phyloP scores from a whole-genome alignment of 805 yeast species.

The Ascoidea asiatica region DNA sequence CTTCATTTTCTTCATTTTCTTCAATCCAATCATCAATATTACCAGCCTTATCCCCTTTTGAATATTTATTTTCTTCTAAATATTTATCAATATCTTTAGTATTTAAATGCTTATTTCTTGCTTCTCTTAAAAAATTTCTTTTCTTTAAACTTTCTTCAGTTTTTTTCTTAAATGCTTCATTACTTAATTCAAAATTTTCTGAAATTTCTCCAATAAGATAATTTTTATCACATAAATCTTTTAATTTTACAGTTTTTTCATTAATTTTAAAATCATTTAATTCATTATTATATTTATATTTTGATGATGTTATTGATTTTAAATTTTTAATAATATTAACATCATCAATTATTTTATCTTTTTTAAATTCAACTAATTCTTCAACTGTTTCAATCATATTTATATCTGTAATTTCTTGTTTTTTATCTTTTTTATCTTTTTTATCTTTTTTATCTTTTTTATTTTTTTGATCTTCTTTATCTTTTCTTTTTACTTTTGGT shows the following conservation, averaged over 20 bases:
- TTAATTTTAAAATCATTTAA: too few species aligned
- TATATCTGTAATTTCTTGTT: too few species aligned
- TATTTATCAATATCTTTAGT: constrained; percentile 9
- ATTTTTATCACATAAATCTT: background rate
- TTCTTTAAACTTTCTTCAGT: background rate
- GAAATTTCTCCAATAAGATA: background rate
- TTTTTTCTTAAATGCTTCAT: background rate
- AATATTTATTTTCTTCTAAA: constrained; percentile 7
- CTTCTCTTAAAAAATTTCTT: background rate
- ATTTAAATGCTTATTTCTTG: constrained; percentile 3
- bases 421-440: too few species aligned
- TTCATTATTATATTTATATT: too few species aligned
- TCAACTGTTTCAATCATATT: too few species aligned
- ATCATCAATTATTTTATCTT: too few species aligned
- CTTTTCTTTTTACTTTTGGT: too few species aligned
- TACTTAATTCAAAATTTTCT: background rate
- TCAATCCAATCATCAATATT: constrained; percentile 11
- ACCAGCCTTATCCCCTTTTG: constrained; percentile 10
- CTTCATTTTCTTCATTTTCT: constrained; percentile 13
- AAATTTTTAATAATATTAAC: too few species aligned
- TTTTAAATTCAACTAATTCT: too few species aligned
- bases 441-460: too few species aligned
- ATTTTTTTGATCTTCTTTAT: too few species aligned
- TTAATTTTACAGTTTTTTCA: background rate
- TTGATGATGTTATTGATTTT: too few species aligned